Evolutionary conservation across 768 basidiomycete species (phyloP), one percentile per base, ranked within the genome.

Genomic region (Phlebiopsis gigantea): DNA sequence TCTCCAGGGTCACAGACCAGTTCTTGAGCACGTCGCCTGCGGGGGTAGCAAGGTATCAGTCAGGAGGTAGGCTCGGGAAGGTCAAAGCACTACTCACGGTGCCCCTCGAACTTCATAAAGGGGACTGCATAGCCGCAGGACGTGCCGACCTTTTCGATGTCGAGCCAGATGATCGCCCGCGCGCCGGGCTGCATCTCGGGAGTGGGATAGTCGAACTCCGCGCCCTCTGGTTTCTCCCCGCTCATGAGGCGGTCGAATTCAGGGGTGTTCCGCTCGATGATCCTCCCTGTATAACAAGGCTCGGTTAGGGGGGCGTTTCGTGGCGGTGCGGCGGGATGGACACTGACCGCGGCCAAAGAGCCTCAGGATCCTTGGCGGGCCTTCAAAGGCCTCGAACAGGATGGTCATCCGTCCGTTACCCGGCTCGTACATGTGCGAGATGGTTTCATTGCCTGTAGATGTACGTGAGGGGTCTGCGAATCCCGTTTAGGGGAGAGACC

Each of bases 331-430:
- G 28, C 21, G 10, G 29, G 15, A 21, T 52, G 42, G 41, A 19
- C 15, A 25, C 75, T 34, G 49, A 80, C 84, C 83, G 68, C 63
- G 79, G 9, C 84, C 84, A 63, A 79, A 87, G 12, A 86, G 70
- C 21, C 84, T 73, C n/a, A 78, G 63, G 60, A 85, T 83, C 17
- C 75, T 75, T 0, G 84, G 82, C 0, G 79, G 77, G 2, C 83
- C 84, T 43, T 81, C 77, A 47, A 86, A 85, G 0, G 82, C 82
- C 57, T 71, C 73, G 69, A 87, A 85, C 66, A 86, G 66, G 56
- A 86, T 71, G 0, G 84, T 85, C 29, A 87, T 77, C 17, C 85
- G 71, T 1, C 77, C 79, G 61, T 87, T 87, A 57, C 70, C 69
- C 0, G 69, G 64, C 62, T 86, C 83, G n/a, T 79, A 74, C 30